phyloP scores from a whole-genome alignment of 23 red algal species.

The Cyanidiococcus yangmingshanensis region DNA sequence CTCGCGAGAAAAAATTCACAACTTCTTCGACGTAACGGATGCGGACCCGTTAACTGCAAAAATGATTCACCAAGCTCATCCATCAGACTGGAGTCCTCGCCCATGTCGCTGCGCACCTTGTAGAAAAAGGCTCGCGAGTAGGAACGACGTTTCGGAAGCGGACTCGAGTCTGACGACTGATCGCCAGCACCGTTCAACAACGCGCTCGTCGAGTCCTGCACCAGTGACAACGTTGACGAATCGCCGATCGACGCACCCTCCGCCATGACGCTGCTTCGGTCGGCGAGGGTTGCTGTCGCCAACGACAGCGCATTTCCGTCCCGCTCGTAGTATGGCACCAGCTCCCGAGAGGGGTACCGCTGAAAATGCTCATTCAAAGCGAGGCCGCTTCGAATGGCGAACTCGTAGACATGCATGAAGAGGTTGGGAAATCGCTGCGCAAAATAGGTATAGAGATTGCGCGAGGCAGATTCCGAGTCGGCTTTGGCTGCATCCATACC shows the following conservation, averaged over 20 bases:
- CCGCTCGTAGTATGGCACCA: not conserved
- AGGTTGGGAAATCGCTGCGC: conserved; percentile 63
- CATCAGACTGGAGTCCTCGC: not conserved
- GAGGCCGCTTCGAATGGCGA: conserved; percentile 42
- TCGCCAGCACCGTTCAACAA: too few species aligned
- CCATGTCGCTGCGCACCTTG: not conserved
- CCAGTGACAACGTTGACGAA: too few species aligned
- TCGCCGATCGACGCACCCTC: not conserved
- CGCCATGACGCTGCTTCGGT: not conserved
- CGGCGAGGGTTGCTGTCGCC: not conserved
- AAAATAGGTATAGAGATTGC: conserved; percentile 81
- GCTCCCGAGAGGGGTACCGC: conserved; percentile 38
- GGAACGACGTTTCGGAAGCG: not conserved
- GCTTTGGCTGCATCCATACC: not conserved
- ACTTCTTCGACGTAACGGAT: not conserved
- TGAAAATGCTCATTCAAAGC: conserved; percentile 54
- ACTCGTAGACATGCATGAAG: conserved; percentile 65
- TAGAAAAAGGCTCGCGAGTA: not conserved
- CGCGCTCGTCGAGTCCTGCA: too few species aligned
- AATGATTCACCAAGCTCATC: not conserved
- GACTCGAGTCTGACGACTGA: too few species aligned
- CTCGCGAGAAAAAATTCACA: not conserved
- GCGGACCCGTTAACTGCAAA: not conserved
- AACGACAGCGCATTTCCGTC: not conserved
- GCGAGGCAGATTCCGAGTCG: not conserved